Conservation (phyloP, 495 filamentous ascomycete genomes). For the Sordaria brevicollis region DNA sequence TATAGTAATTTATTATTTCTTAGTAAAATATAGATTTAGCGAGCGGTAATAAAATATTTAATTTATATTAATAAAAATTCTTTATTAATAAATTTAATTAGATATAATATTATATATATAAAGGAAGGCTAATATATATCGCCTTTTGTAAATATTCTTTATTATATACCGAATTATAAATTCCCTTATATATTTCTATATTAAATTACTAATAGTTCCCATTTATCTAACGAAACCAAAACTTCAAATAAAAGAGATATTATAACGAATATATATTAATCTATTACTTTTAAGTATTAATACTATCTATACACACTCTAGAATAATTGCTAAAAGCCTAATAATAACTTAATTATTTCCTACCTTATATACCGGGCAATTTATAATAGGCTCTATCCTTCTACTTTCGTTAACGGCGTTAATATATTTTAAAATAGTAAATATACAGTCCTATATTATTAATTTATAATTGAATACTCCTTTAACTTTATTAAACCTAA, state of each 20-base stretch:
- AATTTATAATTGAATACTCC: background rate
- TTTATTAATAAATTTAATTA: too few species aligned
- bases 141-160: too few species aligned
- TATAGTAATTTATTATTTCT: too few species aligned
- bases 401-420: background rate
- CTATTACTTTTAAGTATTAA: background rate
- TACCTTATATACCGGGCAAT: background rate
- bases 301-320: background rate
- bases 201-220: too few species aligned
- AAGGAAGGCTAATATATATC: too few species aligned
- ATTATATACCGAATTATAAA: too few species aligned
- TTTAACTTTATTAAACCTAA: background rate
- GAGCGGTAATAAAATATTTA: too few species aligned
- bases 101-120: too few species aligned
- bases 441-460: background rate
- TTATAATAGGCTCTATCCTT: background rate
- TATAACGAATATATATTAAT: background rate
- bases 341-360: background rate
- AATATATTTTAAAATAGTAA: background rate
- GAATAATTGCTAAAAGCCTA: background rate
- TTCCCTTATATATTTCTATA: too few species aligned
- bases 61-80: too few species aligned
- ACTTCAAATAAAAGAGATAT: background rate
- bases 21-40: too few species aligned
- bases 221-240: too few species aligned